These are phyloP conservation scores for Curvularia spicifera DNA, from an alignment of 2,329 filamentous ascomycete species.

Conservation along the genomic window DNA sequence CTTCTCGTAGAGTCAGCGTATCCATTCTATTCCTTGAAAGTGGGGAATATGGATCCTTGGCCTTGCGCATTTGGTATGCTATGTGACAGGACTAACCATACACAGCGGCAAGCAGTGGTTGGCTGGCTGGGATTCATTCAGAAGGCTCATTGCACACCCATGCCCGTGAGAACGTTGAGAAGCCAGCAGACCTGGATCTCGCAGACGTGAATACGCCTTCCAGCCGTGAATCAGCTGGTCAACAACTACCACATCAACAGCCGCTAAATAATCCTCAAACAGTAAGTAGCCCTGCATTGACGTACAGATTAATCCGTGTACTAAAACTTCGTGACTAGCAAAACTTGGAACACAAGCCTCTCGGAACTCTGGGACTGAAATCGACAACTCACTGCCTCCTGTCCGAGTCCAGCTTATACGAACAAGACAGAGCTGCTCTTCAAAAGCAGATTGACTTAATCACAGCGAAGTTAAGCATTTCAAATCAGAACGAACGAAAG, in stretches of 20 bases:
- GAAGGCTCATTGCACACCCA: constrained; percentile 31
- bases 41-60: background rate
- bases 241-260: constrained; percentile 32
- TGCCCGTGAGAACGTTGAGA: constrained; percentile 27
- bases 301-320: background rate
- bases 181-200: constrained; percentile 25
- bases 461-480: constrained; percentile 50
- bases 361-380: constrained; percentile 42
- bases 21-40: constrained; percentile 1
- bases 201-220: constrained; percentile 31
- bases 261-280: constrained; percentile 41
- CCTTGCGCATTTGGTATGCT: constrained; percentile 16
- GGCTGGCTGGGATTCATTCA: constrained; percentile 36
- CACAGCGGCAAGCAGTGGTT: constrained; percentile 39
- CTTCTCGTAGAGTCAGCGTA: constrained; percentile 5
- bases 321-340: constrained; percentile 24
- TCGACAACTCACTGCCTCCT: constrained; percentile 43
- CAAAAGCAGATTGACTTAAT: constrained; percentile 48
- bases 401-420: constrained; percentile 49
- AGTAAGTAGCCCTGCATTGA: constrained; percentile 1
- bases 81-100: constrained; percentile 22
- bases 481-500: constrained; percentile 45
- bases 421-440: constrained; percentile 45
- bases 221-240: constrained; percentile 34
- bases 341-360: constrained; percentile 49